A percentile compares a stretch with the other conserved stretches of the same genome.
phyloP scores from a whole-genome alignment of 495 filamentous ascomycete genomes.

The Massariosphaeria phaeospora region DNA sequence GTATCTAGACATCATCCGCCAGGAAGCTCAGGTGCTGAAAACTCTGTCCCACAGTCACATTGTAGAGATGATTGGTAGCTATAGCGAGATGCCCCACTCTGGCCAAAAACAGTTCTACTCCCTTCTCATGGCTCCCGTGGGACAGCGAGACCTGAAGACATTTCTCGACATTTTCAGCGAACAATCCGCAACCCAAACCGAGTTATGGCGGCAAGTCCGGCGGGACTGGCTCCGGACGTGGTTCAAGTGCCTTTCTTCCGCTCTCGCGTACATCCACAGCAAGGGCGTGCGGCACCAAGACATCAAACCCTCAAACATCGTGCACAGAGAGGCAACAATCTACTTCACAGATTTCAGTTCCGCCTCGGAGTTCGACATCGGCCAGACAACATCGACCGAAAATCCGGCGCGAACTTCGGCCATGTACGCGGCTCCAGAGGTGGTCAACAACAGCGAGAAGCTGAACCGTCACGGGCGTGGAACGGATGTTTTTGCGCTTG shows the following conservation, averaged over 20 bases:
- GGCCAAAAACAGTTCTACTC: conserved; percentile 7
- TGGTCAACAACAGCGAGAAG: conserved; percentile 2
- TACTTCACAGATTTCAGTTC: conserved; percentile 26
- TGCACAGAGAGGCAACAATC: conserved; percentile 2
- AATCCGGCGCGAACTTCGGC: conserved; percentile 22
- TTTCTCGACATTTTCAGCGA: conserved; percentile 16
- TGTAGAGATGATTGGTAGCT: conserved; percentile 12
- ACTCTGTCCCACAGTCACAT: conserved; percentile 7
- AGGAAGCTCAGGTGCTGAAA: conserved; percentile 15
- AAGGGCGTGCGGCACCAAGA: conserved; percentile 18
- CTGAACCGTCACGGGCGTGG: conserved; percentile 13
- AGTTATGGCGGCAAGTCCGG: neutral
- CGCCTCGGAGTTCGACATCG: conserved; percentile 9
- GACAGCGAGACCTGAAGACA: conserved; percentile 7
- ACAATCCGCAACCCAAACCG: neutral
- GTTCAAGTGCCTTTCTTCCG: conserved; percentile 17
- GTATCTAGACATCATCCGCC: conserved; percentile 8
- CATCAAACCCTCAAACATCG: conserved; percentile 15
- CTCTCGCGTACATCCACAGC: conserved; percentile 13
- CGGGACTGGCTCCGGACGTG: conserved; percentile 7
- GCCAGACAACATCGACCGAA: conserved; percentile 23
- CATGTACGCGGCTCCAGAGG: conserved; percentile 29
- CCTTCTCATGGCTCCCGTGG: conserved; percentile 13
- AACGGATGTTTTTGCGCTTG: conserved; percentile 25
- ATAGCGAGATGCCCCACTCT: neutral